These are phyloP conservation scores for Papiliotrema fonsecae DNA, from an alignment of 1,284 basidiomycete genomes.

Conservation along the genomic window DNA sequence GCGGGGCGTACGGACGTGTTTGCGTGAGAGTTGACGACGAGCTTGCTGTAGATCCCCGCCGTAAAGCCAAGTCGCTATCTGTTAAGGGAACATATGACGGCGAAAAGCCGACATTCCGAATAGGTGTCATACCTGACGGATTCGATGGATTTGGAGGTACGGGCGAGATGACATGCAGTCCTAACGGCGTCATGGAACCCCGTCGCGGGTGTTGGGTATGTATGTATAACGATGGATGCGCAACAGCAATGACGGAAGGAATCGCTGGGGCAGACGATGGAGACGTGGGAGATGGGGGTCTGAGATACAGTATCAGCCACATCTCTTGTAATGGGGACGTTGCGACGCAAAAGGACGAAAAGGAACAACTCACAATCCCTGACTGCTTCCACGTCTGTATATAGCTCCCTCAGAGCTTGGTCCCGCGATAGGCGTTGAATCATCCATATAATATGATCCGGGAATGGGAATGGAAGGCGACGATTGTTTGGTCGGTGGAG, in stretches of 20 bases:
- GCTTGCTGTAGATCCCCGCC: slow-evolving; percentile 26
- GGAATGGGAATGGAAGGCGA: slow-evolving; percentile 13
- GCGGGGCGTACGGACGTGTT: slow-evolving; percentile 17
- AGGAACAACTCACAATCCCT: slow-evolving; percentile 13
- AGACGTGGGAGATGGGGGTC: slow-evolving; percentile 12
- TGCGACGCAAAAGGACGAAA: background rate
- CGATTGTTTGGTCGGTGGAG: slow-evolving; percentile 5
- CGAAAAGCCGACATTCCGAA: slow-evolving; percentile 31
- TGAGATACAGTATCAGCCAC: slow-evolving; percentile 6
- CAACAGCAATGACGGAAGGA: slow-evolving; percentile 37
- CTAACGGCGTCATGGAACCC: slow-evolving; percentile 43
- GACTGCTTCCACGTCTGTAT: slow-evolving; percentile 9
- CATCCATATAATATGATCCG: slow-evolving; percentile 3
- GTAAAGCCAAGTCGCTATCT: background rate
- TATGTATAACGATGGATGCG: slow-evolving; percentile 46
- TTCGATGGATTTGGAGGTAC: slow-evolving; percentile 24
- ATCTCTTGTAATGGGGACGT: too few species aligned
- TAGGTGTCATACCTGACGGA: slow-evolving; percentile 9
- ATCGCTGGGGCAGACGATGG: slow-evolving; percentile 44
- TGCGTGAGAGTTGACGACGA: slow-evolving; percentile 38
- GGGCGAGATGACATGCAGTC: slow-evolving; percentile 46
- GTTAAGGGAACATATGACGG: background rate
- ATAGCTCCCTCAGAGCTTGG: slow-evolving; percentile 31
- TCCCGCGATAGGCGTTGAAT: slow-evolving; percentile 12
- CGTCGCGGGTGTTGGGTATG: slow-evolving; percentile 48